Evolutionary conservation across 2,329 filamentous ascomycete genomes (phyloP), one percentile per base, ranked within the genome.

Genomic region (Aspergillus unguis): DNA sequence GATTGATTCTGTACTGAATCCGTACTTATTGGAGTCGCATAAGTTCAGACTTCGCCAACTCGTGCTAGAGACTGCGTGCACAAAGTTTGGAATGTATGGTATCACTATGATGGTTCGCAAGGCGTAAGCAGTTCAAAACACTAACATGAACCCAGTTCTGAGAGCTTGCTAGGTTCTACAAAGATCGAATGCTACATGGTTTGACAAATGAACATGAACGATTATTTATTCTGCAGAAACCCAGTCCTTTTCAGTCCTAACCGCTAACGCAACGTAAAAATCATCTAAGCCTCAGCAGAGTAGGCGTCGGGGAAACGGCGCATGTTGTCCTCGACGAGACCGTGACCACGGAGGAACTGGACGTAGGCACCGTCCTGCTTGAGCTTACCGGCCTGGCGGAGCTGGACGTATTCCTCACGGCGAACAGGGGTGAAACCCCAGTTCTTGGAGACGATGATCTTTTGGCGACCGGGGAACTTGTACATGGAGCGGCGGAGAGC

Each of bases 371-470:
- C 94, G 71, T 99, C 94, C 69, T 95, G 88, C 84, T 92, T 90
- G 80, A 99, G 87, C 75, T 85, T 87, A 75, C 94, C 94, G 71
- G 87, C 88, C 75, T 90, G 84, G 85, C 95, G 95, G 83, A 92
- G 89, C 79, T 91, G 85, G 75, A 95, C 82, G 83, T 97, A 99
- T 79, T 99, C 94, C 69, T 97, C 94, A 70, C 94, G 92, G 73
- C 90, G 88, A 71, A 99, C 90, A 75, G 92, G 92, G 61, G 94
- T 99, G 89, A 99, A 99, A 69, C 94, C 94, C 94, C 94, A 99
- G 87, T 99, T 99, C 91, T 97, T 99, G 84, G 89, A 95, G 81
- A 97, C 87, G 73, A 99, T 96, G 83, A 99, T 97, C 91, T 99
- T 99, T 86, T 99, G 94, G 81, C 94, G 92, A 79, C 94, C 94